phyloP scores from a whole-genome alignment of 306 rosid species.

The Parietaria judaica region DNA sequence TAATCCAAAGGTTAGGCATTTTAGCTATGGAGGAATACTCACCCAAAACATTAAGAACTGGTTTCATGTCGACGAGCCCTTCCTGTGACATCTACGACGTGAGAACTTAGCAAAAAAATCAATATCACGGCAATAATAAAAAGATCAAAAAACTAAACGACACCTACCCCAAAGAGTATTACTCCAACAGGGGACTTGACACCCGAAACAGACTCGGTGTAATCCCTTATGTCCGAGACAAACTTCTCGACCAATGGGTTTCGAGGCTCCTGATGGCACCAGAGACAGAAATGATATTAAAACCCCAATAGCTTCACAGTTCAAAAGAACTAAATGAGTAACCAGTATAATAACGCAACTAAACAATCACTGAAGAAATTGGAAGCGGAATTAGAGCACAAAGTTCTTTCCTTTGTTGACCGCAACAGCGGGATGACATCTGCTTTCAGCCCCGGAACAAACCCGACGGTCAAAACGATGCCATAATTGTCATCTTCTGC shows the following conservation, averaged over 20 bases:
- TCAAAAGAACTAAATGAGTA: conserved; percentile 1
- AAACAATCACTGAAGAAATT: background rate
- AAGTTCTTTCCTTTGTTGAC: conserved; percentile 21
- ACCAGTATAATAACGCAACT: background rate
- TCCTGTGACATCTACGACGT: conserved; percentile 27
- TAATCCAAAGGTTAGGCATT: too few relatives aligned
- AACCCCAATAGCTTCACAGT: background rate
- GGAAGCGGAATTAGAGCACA: background rate
- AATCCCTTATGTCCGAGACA: conserved; percentile 27
- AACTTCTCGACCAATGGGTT: conserved; percentile 21
- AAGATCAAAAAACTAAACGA: background rate
- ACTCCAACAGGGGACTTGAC: conserved; percentile 31
- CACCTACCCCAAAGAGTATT: conserved; percentile 53
- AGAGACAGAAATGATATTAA: background rate
- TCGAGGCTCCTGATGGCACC: conserved; percentile 16
- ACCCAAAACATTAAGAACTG: conserved; percentile 33
- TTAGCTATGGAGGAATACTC: conserved; percentile 7
- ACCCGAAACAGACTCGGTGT: conserved; percentile 30
- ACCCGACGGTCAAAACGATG: conserved; percentile 56
- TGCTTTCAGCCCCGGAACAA: conserved; percentile 61
- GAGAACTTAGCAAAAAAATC: conserved; percentile 1
- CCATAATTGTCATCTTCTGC: conserved; percentile 32
- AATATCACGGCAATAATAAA: background rate
- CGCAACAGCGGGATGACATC: conserved; percentile 49
- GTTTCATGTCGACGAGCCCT: conserved; percentile 30